These are phyloP conservation scores for Neurospora sp. DNA, from an alignment of 495 filamentous ascomycete species.

Conservation along the genomic window DNA sequence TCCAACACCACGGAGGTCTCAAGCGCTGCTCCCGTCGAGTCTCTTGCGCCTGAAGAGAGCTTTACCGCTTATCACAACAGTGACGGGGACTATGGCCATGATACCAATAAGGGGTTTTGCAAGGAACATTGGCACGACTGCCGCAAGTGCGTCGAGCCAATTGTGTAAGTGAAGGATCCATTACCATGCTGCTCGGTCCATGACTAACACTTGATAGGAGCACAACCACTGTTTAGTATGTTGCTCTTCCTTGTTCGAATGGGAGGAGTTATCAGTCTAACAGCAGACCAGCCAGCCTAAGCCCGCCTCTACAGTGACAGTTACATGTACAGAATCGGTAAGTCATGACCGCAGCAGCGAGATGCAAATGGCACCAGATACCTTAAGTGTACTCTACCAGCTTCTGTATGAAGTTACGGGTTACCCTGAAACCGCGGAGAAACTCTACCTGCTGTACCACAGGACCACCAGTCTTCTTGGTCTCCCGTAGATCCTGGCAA, in stretches of 20 bases:
- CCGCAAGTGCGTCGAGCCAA: background rate
- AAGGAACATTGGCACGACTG: background rate
- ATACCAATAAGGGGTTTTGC: background rate
- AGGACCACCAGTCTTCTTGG: background rate
- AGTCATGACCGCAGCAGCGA: background rate
- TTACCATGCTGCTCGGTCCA: background rate
- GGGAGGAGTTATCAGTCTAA: background rate
- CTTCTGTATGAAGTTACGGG: background rate
- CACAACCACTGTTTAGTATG: background rate
- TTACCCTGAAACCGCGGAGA: background rate
- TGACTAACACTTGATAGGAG: background rate
- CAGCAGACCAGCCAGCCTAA: background rate
- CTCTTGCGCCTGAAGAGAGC: background rate
- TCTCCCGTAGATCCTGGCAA: background rate
- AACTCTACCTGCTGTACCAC: background rate
- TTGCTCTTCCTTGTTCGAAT: background rate
- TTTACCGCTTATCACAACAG: background rate
- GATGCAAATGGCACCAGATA: background rate
- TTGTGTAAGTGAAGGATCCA: background rate
- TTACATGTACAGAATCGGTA: conserved; percentile 3
- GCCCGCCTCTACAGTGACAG: conserved; percentile 1
- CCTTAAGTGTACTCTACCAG: background rate
- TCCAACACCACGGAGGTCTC: conserved; percentile 4
- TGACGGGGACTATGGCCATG: background rate
- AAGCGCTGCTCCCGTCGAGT: background rate